Evolutionary conservation across 2,329 filamentous ascomycete genomes (phyloP).

Genomic region (Alternaria tenuissima): DNA sequence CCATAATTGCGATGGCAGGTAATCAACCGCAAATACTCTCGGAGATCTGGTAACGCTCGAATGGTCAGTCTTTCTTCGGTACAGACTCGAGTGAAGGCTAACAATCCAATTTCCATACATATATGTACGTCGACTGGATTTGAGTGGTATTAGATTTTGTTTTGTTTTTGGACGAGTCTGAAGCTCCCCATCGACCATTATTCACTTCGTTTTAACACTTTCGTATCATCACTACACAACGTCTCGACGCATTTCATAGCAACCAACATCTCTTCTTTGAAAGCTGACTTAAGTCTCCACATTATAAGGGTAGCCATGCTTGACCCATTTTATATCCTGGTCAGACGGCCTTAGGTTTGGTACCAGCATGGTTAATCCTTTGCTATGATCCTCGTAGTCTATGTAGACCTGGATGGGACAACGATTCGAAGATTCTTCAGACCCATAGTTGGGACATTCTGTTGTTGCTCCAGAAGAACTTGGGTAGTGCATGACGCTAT

Average conservation of each 20-base stretch:
- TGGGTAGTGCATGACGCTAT: conserved; percentile 8
- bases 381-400: background rate
- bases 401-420: background rate
- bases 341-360: conserved; percentile 7
- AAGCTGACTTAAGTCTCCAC: background rate
- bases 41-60: background rate
- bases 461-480: background rate
- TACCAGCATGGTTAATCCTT: background rate
- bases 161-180: background rate
- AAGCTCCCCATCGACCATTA: background rate
- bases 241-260: background rate
- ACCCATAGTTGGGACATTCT: background rate
- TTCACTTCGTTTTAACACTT: no score
- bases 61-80: background rate
- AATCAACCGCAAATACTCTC: background rate
- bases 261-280: background rate
- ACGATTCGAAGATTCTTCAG: background rate
- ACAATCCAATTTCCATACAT: background rate
- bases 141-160: no score
- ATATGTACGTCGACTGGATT: background rate
- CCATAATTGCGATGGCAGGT: background rate
- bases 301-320: background rate
- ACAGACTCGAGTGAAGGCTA: background rate
- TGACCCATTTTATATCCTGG: conserved; percentile 7
- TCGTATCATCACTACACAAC: background rate